phyloP scores from a whole-genome alignment of 192 early-diverging fungal genomes.

The Borealophlyctis nickersoniae region DNA sequence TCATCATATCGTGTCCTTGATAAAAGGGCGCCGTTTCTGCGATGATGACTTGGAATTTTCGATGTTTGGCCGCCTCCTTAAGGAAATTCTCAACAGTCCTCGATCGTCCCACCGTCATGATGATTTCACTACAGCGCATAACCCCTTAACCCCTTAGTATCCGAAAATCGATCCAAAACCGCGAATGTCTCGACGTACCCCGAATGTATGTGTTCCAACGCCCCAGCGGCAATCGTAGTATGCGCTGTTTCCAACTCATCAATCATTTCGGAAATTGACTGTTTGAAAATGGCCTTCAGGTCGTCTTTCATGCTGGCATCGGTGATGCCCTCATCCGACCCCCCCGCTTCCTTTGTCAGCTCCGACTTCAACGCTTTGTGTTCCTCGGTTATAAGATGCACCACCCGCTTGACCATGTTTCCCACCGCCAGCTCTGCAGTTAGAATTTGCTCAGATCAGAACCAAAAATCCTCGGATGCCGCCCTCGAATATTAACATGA shows the following conservation, averaged over 20 bases:
- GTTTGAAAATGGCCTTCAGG: constrained; percentile 75
- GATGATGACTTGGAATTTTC: constrained; percentile 93
- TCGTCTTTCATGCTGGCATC: constrained; percentile 1
- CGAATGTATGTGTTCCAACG: constrained; percentile 89
- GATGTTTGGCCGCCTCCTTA: constrained; percentile 75
- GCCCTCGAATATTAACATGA: neutral
- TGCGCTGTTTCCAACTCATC: constrained; percentile 78
- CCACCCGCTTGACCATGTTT: constrained; percentile 80
- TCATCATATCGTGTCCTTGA: constrained; percentile 82
- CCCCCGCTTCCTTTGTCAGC: neutral
- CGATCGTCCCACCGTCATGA: constrained; percentile 91
- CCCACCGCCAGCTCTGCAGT: constrained; percentile 71
- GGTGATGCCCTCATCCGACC: constrained; percentile 14
- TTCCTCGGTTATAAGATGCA: constrained; percentile 81
- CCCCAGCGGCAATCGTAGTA: constrained; percentile 76
- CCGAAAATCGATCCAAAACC: neutral
- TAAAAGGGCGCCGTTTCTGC: constrained; percentile 86
- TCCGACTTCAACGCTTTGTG: constrained; percentile 31
- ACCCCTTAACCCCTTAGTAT: constrained; percentile 6
- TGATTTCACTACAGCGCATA: constrained; percentile 71
- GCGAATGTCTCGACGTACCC: constrained; percentile 55
- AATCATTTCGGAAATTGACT: constrained; percentile 83
- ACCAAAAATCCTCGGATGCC: too few species aligned
- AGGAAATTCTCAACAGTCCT: constrained; percentile 81
- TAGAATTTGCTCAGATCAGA: neutral